These are phyloP conservation scores for Cornus controversa DNA, from an alignment of 148 eudicot species.

Conservation along the genomic window DNA sequence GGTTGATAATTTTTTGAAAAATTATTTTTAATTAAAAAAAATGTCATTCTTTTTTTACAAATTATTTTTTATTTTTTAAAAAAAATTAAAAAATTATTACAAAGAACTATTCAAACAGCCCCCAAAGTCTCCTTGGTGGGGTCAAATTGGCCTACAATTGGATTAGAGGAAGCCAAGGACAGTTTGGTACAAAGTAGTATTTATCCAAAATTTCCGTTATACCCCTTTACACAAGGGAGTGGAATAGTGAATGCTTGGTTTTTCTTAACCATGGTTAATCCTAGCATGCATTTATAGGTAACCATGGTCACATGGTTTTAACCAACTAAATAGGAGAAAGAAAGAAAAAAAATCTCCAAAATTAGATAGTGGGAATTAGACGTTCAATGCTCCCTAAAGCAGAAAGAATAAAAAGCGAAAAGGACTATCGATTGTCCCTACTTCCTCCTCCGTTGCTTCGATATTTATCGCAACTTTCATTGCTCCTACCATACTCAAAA, in stretches of 20 bases:
- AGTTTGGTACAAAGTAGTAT: no score
- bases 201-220: neutral
- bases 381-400: conserved; percentile 6
- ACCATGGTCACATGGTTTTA: neutral
- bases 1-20: no score
- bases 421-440: conserved; percentile 5
- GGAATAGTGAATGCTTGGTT: no score
- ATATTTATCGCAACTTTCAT: conserved; percentile 7
- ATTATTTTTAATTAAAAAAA: no score
- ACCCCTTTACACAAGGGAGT: no score
- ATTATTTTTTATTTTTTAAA: no score
- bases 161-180: no score
- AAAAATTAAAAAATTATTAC: no score
- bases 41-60: no score
- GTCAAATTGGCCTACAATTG: no score
- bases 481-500: conserved; percentile 11
- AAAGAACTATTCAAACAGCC: no score
- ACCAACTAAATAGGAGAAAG: neutral
- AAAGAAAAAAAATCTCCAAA: neutral
- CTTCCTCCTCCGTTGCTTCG: conserved; percentile 4
- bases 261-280: neutral
- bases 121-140: no score
- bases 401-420: conserved; percentile 11
- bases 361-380: neutral
- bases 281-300: neutral